Conservation (phyloP, 768 basidiomycete species). For the Leccinum uliginosum region DNA sequence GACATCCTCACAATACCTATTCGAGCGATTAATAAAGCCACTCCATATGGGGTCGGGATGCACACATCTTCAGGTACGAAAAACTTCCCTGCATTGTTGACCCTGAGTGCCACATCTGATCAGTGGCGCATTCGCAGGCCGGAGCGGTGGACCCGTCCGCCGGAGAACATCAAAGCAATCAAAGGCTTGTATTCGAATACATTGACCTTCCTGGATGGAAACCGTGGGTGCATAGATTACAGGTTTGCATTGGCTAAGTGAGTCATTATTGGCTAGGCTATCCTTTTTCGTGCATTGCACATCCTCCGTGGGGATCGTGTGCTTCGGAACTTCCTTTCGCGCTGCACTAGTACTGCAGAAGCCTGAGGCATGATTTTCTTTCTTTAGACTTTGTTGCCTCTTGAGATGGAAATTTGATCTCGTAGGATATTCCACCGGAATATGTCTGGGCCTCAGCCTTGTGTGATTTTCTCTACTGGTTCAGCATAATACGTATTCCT, state of each 20-base stretch:
- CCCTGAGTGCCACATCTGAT: constrained; percentile 21
- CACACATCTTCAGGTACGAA: constrained; percentile 52
- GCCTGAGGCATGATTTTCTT: constrained; percentile 15
- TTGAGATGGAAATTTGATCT: constrained; percentile 10
- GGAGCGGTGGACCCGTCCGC: constrained; percentile 47
- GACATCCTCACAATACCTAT: constrained; percentile 60
- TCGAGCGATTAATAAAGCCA: constrained; percentile 52
- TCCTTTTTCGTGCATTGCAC: constrained; percentile 8
- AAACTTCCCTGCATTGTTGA: constrained; percentile 18
- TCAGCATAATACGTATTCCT: constrained; percentile 2
- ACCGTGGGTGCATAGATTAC: constrained; percentile 59
- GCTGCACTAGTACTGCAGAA: constrained; percentile 1
- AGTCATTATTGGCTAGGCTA: constrained; percentile 24
- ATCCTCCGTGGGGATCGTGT: constrained; percentile 8
- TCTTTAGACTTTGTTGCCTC: constrained; percentile 18
- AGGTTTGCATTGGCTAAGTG: constrained; percentile 59
- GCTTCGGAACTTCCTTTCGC: constrained; percentile 7
- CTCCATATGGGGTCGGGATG: constrained; percentile 63
- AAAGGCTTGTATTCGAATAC: constrained; percentile 52
- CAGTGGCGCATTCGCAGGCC: constrained; percentile 35
- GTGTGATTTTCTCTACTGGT: background rate
- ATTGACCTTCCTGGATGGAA: constrained; percentile 56
- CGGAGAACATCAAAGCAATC: constrained; percentile 34
- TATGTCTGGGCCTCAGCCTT: background rate
- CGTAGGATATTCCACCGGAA: background rate